phyloP scores from a whole-genome alignment of 176 grass and related monocot species.

The Bonia amplexicaulis region DNA sequence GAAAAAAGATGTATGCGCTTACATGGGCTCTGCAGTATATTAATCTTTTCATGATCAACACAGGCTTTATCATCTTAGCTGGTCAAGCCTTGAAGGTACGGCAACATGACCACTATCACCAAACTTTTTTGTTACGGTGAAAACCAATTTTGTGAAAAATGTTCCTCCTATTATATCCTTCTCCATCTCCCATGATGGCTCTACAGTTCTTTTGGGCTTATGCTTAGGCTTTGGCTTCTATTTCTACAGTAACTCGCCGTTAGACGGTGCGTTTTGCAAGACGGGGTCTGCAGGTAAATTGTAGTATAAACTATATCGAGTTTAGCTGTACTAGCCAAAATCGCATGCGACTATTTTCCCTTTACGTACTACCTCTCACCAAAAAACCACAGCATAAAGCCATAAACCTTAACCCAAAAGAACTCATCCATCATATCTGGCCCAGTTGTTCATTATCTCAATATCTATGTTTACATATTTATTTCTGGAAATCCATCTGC shows the following conservation, averaged over 20 bases:
- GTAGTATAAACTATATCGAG: too few species aligned
- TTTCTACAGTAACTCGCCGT: too few species aligned
- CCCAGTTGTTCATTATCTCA: neutral
- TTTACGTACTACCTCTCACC: too few species aligned
- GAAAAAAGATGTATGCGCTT: slow-evolving; percentile 77
- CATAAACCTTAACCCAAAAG: too few species aligned
- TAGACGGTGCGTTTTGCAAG: too few species aligned
- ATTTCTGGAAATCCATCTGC: neutral
- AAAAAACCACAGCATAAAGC: too few species aligned
- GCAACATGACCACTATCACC: neutral
- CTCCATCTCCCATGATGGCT: neutral
- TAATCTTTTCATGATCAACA: slow-evolving; percentile 99
- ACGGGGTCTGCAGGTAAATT: too few species aligned
- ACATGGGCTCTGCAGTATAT: slow-evolving; percentile 97
- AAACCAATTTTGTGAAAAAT: neutral
- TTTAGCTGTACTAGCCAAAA: too few species aligned
- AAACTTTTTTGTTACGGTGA: neutral
- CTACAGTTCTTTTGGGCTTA: too few species aligned
- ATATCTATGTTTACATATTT: neutral
- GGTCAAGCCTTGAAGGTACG: slow-evolving; percentile 93
- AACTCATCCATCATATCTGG: neutral
- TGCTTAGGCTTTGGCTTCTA: too few species aligned
- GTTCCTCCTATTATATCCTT: neutral
- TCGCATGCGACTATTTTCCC: too few species aligned
- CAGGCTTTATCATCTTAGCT: slow-evolving; percentile 89